Base-by-base conservation (phyloP, 768 basidiomycete genomes). In the Suillus americanus region DNA sequence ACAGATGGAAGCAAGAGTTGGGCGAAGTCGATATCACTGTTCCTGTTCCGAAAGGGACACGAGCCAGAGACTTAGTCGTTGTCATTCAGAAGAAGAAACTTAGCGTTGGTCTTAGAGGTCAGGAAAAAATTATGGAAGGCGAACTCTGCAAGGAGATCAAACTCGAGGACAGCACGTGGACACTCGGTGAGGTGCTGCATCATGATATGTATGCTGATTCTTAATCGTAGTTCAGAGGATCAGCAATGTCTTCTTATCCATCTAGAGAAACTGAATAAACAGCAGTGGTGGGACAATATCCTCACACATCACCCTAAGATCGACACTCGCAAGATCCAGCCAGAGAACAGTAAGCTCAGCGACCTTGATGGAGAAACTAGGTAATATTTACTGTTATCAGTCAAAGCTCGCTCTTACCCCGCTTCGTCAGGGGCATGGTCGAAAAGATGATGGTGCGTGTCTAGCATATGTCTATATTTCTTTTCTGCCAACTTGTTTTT, bases 381-480 rank as follows among this genome's bases (percentile, higher is more conserved):
- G 93, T 90, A 69, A 40, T 46, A n/a, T n/a, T 54, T 59, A 7
- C 43, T 20, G 18, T 41, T 13, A 37, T 46, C 41, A 35, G 35
- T 25, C 48, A 48, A 59, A 25, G 54, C 33, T 35, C 33, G 53
- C 33, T 61, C 64, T 16, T 10, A 60, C 67, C 62, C 18, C 23
- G 62, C 4, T 45, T 45, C 68, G 43, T 3, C 71, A 93, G 97
- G 68, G 95, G 92, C 2, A 92, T 99, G 92, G 97, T 99, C 4
- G 97, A 99, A 78, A 99, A 99, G 82, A 99, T 99, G 97, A 99
- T 99, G 97, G 97, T 97, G 79, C 70, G 90, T 77, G 30, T 28
- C 18, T 61, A 20, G 10, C 18, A 62, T 66, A 12, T 55, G 20
- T 12, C 18, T 30, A 57, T 46, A 25, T 53, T 45, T 53, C 12